These are phyloP conservation scores for Penicillium fuscoglaucum DNA, from an alignment of 2,329 filamentous ascomycete genomes.

Conservation along the genomic window DNA sequence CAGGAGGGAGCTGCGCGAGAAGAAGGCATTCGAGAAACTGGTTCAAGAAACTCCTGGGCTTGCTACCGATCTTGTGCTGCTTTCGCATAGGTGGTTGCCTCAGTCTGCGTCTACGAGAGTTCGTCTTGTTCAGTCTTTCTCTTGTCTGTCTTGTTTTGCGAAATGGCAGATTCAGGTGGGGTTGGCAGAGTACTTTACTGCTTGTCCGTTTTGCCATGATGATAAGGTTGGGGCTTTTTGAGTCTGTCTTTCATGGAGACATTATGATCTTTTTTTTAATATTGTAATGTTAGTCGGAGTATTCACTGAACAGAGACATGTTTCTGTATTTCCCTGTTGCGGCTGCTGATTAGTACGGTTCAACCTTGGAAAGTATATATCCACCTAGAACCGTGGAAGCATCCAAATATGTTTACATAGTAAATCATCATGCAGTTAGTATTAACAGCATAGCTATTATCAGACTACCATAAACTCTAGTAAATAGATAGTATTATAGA, in stretches of 20 bases:
- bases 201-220: slow-evolving; percentile 2
- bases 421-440: not conserved
- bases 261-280: not conserved
- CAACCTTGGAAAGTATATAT: not conserved
- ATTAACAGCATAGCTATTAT: not conserved
- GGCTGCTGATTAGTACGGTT: not conserved
- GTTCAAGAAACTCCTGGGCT: not conserved
- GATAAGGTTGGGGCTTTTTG: not conserved
- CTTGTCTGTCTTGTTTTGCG: slow-evolving; percentile 2
- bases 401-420: not conserved
- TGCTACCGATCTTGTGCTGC: slow-evolving; percentile 1
- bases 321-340: not conserved
- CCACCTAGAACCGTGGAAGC: not conserved
- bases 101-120: not conserved
- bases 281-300: not conserved
- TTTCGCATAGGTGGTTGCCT: not conserved
- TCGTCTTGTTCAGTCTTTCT: not conserved
- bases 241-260: not conserved
- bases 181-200: not conserved
- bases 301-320: not conserved
- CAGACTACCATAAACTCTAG: not conserved
- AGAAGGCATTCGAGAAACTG: not conserved
- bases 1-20: not conserved
- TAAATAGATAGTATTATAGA: not conserved
- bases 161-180: slow-evolving; percentile 4